Conservation (phyloP, 306 rosid genomes). For the Cicer chorassanicum region DNA sequence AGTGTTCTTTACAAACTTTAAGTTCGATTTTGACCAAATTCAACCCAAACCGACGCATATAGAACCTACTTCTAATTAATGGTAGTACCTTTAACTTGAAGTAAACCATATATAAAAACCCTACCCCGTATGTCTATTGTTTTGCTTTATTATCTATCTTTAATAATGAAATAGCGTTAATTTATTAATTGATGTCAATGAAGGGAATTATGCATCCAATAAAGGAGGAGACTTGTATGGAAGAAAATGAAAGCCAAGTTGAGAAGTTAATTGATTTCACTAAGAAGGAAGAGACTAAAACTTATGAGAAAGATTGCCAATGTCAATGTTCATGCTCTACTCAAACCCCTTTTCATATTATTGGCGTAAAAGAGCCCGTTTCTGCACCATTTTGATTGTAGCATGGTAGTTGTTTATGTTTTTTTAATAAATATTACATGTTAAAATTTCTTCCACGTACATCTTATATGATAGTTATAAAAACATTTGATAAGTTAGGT, state of each 20-base stretch:
- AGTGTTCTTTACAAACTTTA: too few relatives aligned
- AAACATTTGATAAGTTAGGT: too few relatives aligned
- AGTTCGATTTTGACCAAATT: too few relatives aligned
- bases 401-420: background rate
- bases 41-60: too few relatives aligned
- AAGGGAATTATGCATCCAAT: slow-evolving; percentile 54
- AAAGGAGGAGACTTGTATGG: slow-evolving; percentile 40
- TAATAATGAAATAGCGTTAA: background rate
- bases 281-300: slow-evolving; percentile 32
- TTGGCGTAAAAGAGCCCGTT: slow-evolving; percentile 55
- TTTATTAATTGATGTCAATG: background rate
- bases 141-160: background rate
- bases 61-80: too few relatives aligned
- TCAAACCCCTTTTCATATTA: slow-evolving; percentile 36
- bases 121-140: background rate
- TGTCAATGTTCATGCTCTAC: slow-evolving; percentile 54
- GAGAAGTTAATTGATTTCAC: slow-evolving; percentile 35
- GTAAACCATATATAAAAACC: background rate
- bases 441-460: too few relatives aligned
- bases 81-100: too few relatives aligned
- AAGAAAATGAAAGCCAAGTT: slow-evolving; percentile 33
- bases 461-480: too few relatives aligned
- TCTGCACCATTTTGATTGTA: slow-evolving; percentile 78
- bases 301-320: slow-evolving; percentile 45
- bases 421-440: too few relatives aligned